These are phyloP conservation scores for Aureobasidium sp. DNA, from an alignment of 2,329 filamentous ascomycete genomes.

Conservation along the genomic window DNA sequence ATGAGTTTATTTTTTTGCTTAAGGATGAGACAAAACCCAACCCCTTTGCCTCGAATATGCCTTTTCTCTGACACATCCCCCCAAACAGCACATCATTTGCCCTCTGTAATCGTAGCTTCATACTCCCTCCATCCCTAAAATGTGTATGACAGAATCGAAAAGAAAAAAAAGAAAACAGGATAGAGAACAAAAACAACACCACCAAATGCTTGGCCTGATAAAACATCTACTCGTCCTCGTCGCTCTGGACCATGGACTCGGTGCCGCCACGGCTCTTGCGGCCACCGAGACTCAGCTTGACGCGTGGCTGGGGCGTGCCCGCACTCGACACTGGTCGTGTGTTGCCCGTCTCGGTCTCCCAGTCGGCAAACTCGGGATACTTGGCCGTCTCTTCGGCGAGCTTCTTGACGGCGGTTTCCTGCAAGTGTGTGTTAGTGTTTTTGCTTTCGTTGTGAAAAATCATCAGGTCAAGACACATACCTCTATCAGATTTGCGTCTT, in stretches of 20 bases:
- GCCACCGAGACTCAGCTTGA: constrained; percentile 64
- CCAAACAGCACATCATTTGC: not conserved
- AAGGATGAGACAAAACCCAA: not conserved
- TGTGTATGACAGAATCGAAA: not conserved
- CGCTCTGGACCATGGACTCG: constrained; percentile 12
- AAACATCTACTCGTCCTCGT: constrained; percentile 13
- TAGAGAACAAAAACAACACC: not conserved
- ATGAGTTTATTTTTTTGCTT: too few species aligned
- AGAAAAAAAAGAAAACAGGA: not conserved
- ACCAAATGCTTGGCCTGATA: not conserved
- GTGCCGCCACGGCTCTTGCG: constrained; percentile 29
- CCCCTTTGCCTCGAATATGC: too few species aligned
- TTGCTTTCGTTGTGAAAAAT: not conserved
- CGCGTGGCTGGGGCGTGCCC: constrained; percentile 56
- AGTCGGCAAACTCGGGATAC: constrained; percentile 52
- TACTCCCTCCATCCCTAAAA: not conserved
- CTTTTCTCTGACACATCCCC: too few species aligned
- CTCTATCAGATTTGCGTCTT: constrained; percentile 89
- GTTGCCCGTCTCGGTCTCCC: constrained; percentile 44
- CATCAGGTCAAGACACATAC: constrained; percentile 47
- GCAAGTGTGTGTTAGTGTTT: not conserved
- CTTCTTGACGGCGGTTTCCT: constrained; percentile 47
- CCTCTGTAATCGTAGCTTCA: not conserved
- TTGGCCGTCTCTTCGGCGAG: constrained; percentile 48
- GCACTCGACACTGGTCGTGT: constrained; percentile 44